phyloP scores from a whole-genome alignment of 768 basidiomycete species.

The Kwoniella dendrophila region DNA sequence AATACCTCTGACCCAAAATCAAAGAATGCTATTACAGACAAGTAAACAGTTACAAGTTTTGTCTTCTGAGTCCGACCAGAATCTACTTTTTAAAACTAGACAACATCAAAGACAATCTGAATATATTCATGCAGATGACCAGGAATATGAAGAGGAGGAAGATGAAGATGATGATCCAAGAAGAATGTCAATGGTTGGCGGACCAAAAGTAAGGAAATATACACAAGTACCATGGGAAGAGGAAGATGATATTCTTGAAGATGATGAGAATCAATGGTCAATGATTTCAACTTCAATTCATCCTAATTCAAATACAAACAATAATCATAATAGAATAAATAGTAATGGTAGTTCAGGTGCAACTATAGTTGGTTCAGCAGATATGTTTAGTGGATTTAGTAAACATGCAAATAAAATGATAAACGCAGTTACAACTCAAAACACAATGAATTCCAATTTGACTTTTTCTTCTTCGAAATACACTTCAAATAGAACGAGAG shows the following conservation, averaged over 20 bases:
- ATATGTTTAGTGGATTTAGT: slow-evolving; percentile 24
- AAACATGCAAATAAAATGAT: slow-evolving; percentile 15
- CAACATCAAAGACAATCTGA: too few relatives aligned
- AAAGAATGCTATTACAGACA: too few relatives aligned
- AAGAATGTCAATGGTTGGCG: slow-evolving; percentile 29
- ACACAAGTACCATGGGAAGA: slow-evolving; percentile 28
- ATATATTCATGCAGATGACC: background rate
- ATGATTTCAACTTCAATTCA: background rate
- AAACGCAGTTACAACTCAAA: background rate
- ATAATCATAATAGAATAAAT: background rate
- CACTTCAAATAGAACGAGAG: background rate
- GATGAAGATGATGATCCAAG: slow-evolving; percentile 26
- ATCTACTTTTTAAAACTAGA: too few relatives aligned
- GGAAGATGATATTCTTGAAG: background rate
- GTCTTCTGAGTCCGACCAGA: too few relatives aligned
- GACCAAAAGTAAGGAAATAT: slow-evolving; percentile 28
- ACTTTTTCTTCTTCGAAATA: background rate
- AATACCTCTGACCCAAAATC: slow-evolving; percentile 3
- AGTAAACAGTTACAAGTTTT: slow-evolving; percentile 14
- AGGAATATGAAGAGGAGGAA: slow-evolving; percentile 6
- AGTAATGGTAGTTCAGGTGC: background rate
- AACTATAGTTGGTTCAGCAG: slow-evolving; percentile 15
- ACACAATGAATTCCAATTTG: background rate
- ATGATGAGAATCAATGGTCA: background rate
- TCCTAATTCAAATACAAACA: background rate